A percentile compares a stretch with the other conserved stretches of the same genome.
Evolutionary conservation across 2,329 filamentous ascomycete genomes (phyloP).

Genomic region (Monilinia fructicola): DNA sequence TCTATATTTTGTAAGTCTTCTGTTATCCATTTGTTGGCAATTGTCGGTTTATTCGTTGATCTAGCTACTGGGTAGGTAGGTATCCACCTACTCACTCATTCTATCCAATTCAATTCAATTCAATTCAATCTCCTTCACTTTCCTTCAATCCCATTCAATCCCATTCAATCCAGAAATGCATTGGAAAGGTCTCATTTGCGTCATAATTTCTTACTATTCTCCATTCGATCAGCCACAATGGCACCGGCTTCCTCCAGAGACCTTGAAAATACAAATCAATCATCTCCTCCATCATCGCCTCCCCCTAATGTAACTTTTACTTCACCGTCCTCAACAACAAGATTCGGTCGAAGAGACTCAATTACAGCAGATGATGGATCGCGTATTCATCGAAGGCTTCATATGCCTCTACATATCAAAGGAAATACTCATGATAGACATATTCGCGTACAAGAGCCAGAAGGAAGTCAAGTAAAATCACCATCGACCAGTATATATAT

Average conservation of each 20-base stretch:
- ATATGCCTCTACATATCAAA: conserved; percentile 14
- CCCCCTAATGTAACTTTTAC: conserved; percentile 30
- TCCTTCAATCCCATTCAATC: too few species aligned
- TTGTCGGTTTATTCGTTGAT: too few species aligned
- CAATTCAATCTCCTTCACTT: too few species aligned
- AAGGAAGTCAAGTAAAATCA: conserved; percentile 27
- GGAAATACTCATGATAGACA: conserved; percentile 31
- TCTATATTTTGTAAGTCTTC: too few species aligned
- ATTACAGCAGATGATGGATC: conserved; percentile 24
- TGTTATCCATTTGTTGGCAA: too few species aligned
- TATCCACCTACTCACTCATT: too few species aligned
- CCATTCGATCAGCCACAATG: conserved; percentile 26
- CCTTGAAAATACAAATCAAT: conserved; percentile 22
- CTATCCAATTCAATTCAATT: too few species aligned
- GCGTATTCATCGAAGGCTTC: conserved; percentile 28
- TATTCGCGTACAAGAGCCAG: conserved; percentile 34
- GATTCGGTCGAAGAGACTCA: conserved; percentile 7
- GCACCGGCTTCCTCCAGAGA: conserved; percentile 28
- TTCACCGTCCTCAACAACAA: conserved; percentile 23
- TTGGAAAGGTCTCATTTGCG: conserved; percentile 16
- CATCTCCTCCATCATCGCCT: background rate
- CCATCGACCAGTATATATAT: conserved; percentile 39
- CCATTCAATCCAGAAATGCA: background rate
- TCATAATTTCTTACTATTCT: conserved; percentile 3
- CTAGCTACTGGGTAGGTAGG: too few species aligned